Conservation (phyloP, 495 filamentous ascomycete species). For the Tirmania nivea region DNA sequence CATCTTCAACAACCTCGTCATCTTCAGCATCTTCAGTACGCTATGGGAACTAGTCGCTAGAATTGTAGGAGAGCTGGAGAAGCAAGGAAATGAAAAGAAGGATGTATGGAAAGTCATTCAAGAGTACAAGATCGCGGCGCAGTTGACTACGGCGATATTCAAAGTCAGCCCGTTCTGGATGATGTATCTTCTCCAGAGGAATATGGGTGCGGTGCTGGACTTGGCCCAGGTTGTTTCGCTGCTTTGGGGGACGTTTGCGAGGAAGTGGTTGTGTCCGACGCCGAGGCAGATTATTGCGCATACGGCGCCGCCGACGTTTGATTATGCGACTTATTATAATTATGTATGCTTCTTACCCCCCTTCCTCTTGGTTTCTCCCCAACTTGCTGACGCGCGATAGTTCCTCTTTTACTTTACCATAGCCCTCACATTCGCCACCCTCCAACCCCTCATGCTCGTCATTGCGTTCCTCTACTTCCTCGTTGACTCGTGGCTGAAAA, state of each 20-base stretch:
- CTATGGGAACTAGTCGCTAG: constrained; percentile 48
- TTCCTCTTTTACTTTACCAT: constrained; percentile 90
- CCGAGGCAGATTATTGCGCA: constrained; percentile 83
- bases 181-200: constrained; percentile 75
- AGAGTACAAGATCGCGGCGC: constrained; percentile 2
- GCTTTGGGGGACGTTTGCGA: constrained; percentile 55
- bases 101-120: background rate
- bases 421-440: constrained; percentile 58
- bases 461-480: constrained; percentile 78
- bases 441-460: constrained; percentile 81
- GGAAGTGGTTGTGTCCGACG: constrained; percentile 67
- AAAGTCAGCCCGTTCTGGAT: constrained; percentile 79
- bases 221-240: constrained; percentile 65
- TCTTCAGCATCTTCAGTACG: constrained; percentile 75
- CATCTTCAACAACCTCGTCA: constrained; percentile 86
- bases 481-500: constrained; percentile 75
- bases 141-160: constrained; percentile 36
- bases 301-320: constrained; percentile 78
- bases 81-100: constrained; percentile 7
- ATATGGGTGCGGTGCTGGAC: constrained; percentile 77
- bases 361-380: background rate
- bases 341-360: constrained; percentile 21
- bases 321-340: constrained; percentile 94
- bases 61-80: constrained; percentile 31
- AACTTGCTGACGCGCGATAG: constrained; percentile 18